Evolutionary conservation across 169 alveolate species (phyloP), one percentile per base, ranked within the genome.

Genomic region (Cryptosporidium parvum): DNA sequence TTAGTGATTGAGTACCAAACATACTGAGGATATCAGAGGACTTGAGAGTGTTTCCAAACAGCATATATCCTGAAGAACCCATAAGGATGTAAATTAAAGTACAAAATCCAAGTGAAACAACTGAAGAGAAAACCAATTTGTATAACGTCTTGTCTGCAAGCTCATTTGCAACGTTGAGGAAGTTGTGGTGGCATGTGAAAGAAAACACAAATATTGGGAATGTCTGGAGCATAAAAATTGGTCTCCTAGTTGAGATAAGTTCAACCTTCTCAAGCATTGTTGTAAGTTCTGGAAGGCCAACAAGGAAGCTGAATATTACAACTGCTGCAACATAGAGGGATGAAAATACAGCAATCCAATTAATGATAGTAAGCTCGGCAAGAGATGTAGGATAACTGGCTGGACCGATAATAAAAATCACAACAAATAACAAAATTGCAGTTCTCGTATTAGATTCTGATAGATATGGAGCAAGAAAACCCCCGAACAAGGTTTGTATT

Each of bases 271-370:
- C 52, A 37, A 80, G 62, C 75, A 80, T 62, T 14, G 65, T 12
- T 16, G 80, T 33, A 29, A 80, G 23, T 12, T 80, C 80, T 21
- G 68, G 42, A 39, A 65, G 35, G 9, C 75, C 80, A 23, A 65
- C n/a, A 7, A 80, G 26, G 56, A 80, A 80, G 33, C 80, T 62
- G 65, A 62, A 80, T 1, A 80, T 80, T 39, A 80, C 89, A 45
- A 80, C 89, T 4, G 75, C 48, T 58, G 75, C 89, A 37, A 80
- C 89, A 42, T 62, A 80, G 23, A 80, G 75, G 7, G 89, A 80
- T 3, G 89, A 80, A 80, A 80, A 80, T 7, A 80, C 89, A n/a
- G 89, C 89, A 26, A 80, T 80, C 89, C 89, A 80, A 39, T 80
- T 80, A 16, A 80, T 80, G 10, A 80, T 62, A 2, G 73, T 80